Conservation (phyloP, 345 rosid genomes). For the Schrenkiella parvula region DNA sequence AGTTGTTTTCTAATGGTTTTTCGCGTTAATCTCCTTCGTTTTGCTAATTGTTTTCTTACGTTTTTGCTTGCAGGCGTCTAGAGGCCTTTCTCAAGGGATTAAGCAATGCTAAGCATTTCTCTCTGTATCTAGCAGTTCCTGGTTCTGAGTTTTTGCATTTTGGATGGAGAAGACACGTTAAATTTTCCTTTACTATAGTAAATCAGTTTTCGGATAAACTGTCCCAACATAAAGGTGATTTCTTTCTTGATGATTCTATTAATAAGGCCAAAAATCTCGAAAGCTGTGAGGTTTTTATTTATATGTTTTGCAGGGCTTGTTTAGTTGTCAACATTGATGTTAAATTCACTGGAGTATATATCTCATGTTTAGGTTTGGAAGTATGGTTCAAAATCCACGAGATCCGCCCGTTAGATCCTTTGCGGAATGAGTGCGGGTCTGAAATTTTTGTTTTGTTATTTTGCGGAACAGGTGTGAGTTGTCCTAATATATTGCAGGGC, state of each 20-base stretch:
- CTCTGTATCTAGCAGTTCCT: slow-evolving; percentile 63
- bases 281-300: too few species aligned
- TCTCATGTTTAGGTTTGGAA: too few species aligned
- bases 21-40: too few species aligned
- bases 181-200: slow-evolving; percentile 52
- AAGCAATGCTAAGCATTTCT: slow-evolving; percentile 52
- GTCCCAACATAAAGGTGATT: slow-evolving; percentile 5
- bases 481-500: too few species aligned
- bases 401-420: too few species aligned
- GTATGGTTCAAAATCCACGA: too few species aligned
- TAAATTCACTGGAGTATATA: too few species aligned
- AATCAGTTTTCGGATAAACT: slow-evolving; percentile 47
- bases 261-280: too few species aligned
- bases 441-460: too few species aligned
- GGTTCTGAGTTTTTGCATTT: slow-evolving; percentile 50
- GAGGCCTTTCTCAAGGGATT: slow-evolving; percentile 61
- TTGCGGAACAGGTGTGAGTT: too few species aligned
- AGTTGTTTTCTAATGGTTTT: background rate
- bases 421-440: too few species aligned
- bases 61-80: slow-evolving; percentile 43
- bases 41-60: background rate
- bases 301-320: too few species aligned
- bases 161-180: slow-evolving; percentile 74
- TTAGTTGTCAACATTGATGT: background rate
- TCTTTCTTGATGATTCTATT: background rate